Evolutionary conservation across 2,329 filamentous ascomycete species (phyloP).

Genomic region (Trichoderma sp.): DNA sequence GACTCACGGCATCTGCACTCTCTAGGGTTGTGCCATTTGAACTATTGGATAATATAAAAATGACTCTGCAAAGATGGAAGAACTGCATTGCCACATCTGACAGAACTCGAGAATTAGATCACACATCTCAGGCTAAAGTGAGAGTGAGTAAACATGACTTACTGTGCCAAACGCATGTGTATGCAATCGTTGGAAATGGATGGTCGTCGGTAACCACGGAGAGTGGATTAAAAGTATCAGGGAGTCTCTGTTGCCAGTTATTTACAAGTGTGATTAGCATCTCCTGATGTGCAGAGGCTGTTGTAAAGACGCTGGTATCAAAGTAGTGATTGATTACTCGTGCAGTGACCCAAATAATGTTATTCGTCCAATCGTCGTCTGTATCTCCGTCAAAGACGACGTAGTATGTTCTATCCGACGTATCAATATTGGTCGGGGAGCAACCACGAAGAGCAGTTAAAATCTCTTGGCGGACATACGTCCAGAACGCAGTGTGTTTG

Average conservation of each 20-base stretch:
- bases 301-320: background rate
- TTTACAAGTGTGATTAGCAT: slow-evolving; percentile 1
- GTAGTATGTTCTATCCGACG: slow-evolving; percentile 2
- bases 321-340: slow-evolving; percentile 15
- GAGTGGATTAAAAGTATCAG: slow-evolving; percentile 2
- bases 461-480: slow-evolving; percentile 17
- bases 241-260: slow-evolving; percentile 1
- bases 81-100: slow-evolving; percentile 16
- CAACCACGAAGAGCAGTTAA: slow-evolving; percentile 6
- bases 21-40: background rate
- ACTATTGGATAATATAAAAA: background rate
- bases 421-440: slow-evolving; percentile 15
- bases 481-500: slow-evolving; percentile 16
- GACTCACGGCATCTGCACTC: background rate
- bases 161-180: slow-evolving; percentile 15
- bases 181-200: slow-evolving; percentile 7
- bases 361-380: slow-evolving; percentile 16
- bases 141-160: background rate
- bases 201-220: slow-evolving; percentile 1
- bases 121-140: background rate
- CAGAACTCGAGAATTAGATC: background rate
- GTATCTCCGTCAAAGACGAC: slow-evolving; percentile 9
- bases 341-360: slow-evolving; percentile 15
- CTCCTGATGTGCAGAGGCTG: background rate
- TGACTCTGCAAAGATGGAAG: slow-evolving; percentile 11